Evolutionary conservation across 2,329 filamentous ascomycete genomes (phyloP), one percentile per base, ranked within the genome.

Genomic region (Orbilia blumenaviensis): DNA sequence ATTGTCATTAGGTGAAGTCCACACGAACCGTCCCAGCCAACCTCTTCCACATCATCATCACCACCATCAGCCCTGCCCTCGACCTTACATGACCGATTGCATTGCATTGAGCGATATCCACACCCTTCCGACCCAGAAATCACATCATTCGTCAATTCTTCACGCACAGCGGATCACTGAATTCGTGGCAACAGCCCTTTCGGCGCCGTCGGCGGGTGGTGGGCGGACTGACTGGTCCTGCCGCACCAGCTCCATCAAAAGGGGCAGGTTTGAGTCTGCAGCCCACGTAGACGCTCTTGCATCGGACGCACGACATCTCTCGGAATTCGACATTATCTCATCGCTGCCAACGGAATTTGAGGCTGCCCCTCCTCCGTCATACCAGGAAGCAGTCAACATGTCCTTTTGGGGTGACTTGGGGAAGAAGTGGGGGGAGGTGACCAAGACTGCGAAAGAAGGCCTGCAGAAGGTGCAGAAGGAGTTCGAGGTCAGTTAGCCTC

Each of bases 21-120:
- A 58, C 36, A 61, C 66, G 29, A 62, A 46, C 56, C 56, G 44
- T 66, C 46, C 46, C 62, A 38, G n/a, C 58, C 66, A 63, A 52
- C 27, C 56, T 34, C 29, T 54, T 67, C 62, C 62, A 44, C 54
- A 63, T 61, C 54, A 67, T 52, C 69, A 67, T 56, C 69, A 67
- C n/a, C 62, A 56, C 32, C 67, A 44, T 29, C 68, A 60, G 42
- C 63, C 50, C 54, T 41, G 52, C 69, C 34, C 62, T 66, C 69
- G 62, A 75, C 71, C 41, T 75, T 75, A 75, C 71, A 75, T 75
- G 71, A 63, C 38, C 71, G 71, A 75, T 63, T 75, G 71, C 71
- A 67, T 75, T 75, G 63, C 71, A 68, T 66, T 56, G 71, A 62
- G 44, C 63, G 25, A 62, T 56, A 68, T 75, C 71, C 71, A 68